Base-by-base conservation (phyloP, 495 filamentous ascomycete species). In the Trypethelium eluteriae region DNA sequence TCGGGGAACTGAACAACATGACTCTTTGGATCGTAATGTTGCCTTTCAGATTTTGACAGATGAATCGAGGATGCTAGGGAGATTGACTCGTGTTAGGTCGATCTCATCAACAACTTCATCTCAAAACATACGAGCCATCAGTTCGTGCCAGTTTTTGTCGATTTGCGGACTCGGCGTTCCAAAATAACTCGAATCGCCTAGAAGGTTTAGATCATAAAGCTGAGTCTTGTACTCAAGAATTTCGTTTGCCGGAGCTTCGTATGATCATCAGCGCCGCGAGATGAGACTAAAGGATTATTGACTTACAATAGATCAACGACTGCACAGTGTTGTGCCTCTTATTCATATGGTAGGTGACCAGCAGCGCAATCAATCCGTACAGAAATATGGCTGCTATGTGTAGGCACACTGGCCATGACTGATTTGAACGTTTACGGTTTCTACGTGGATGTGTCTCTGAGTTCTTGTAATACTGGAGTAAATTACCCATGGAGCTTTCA, bases 261-360 rank as follows among this genome's bases (percentile, higher is more conserved):
- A 59, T 59, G 53, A 59, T 36, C 53, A 59, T 59, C 53, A 59
- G 53, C 53, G n/a, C 53, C 36, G 32, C 53, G 53, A 59, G 32
- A 59, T 36, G 32, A 59, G 36, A 59, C 53, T 59, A 59, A 59
- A 36, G 18, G 36, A 36, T 36, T 32, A 59, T 36, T 59, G 53
- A 59, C 32, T 59, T 59, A 59, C 53, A 59, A 59, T 59, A 59
- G 53, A 59, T 59, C 53, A 59, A 59, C n/a, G 53, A 36, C 36
- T 59, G 53, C 53, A 36, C 53, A 36, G 25, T 59, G 53, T 59
- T 59, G 53, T 59, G 32, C 32, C 53, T 59, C 53, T 59, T 59
- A 59, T 36, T 59, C 53, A 36, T 59, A 32, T 59, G 53, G 32
- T 59, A 59, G n/a, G 53, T 59, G 32, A 59, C 5, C 32, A 59